phyloP scores from a whole-genome alignment of 176 grass and related monocot genomes.

The Paspalum vaginatum region DNA sequence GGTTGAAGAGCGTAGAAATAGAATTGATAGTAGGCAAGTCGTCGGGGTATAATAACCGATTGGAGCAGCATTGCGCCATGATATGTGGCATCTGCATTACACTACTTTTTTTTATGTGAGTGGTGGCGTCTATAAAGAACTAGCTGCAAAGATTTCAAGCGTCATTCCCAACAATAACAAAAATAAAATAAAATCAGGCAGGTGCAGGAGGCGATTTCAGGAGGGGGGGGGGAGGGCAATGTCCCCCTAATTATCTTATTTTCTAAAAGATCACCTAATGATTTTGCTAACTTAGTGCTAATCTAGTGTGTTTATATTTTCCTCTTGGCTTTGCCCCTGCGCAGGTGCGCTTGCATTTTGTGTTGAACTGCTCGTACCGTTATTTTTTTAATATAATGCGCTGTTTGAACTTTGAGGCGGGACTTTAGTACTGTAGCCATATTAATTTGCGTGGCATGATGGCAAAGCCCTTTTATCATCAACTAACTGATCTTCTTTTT shows the following conservation, averaged over 20 bases:
- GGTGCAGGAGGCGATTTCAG: too few relatives aligned
- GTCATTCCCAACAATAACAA: neutral
- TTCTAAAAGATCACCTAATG: too few relatives aligned
- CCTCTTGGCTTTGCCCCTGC: too few relatives aligned
- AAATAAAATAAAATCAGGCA: neutral
- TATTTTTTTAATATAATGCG: neutral
- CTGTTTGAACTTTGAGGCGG: neutral
- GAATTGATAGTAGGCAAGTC: neutral
- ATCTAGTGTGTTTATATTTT: too few relatives aligned
- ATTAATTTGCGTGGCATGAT: slow-evolving; percentile 23
- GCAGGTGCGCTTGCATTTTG: neutral
- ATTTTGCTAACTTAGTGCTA: too few relatives aligned
- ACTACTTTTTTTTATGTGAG: neutral
- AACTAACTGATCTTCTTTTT: neutral
- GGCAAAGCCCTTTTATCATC: slow-evolving; percentile 3
- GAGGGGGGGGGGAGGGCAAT: too few relatives aligned
- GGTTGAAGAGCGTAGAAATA: neutral
- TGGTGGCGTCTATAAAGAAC: neutral
- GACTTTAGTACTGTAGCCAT: neutral
- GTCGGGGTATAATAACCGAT: slow-evolving; percentile 17
- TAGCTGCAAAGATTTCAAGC: slow-evolving; percentile 1
- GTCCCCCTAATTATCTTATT: too few relatives aligned
- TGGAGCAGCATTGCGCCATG: slow-evolving; percentile 8
- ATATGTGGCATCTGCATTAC: slow-evolving; percentile 4
- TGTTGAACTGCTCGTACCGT: neutral